These are phyloP conservation scores for Haberlea rhodopensis DNA, from an alignment of 257 asterid genomes.

Conservation along the genomic window DNA sequence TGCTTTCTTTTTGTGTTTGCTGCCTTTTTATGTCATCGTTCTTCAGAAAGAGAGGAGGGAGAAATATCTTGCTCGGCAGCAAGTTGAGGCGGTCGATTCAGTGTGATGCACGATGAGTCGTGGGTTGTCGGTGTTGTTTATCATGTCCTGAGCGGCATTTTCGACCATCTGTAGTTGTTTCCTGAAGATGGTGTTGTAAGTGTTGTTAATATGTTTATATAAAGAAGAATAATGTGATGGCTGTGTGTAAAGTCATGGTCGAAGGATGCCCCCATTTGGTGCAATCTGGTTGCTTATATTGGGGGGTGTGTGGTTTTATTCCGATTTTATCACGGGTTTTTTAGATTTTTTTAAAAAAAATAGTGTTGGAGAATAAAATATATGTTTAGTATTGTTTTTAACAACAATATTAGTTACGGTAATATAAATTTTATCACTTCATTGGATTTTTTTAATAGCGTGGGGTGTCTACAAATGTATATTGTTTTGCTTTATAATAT, in stretches of 20 bases:
- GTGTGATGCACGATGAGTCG: constrained; percentile 20
- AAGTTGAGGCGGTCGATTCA: constrained; percentile 59
- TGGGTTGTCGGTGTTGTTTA: not conserved
- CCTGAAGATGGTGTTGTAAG: not conserved
- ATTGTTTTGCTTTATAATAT: no score
- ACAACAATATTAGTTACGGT: no score
- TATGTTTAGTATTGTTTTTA: no score
- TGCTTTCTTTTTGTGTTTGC: not conserved
- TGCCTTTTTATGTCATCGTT: constrained; percentile 3
- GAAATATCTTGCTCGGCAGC: constrained; percentile 69
- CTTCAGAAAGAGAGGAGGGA: constrained; percentile 66
- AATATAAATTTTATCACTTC: no score
- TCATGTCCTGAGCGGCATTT: not conserved
- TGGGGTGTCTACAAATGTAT: no score
- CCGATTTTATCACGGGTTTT: no score
- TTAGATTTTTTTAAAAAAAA: no score
- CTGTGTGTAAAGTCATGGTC: not conserved
- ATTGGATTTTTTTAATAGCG: no score
- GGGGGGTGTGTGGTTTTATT: no score
- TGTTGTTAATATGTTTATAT: not conserved
- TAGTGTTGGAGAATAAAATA: no score
- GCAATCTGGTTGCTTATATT: no score
- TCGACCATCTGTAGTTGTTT: not conserved
- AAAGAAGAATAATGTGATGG: not conserved
- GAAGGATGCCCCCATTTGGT: no score